Evolutionary conservation across 2,329 filamentous ascomycete genomes (phyloP), one percentile per base, ranked within the genome.

Genomic region (Scopulariopsis brevicaulis): DNA sequence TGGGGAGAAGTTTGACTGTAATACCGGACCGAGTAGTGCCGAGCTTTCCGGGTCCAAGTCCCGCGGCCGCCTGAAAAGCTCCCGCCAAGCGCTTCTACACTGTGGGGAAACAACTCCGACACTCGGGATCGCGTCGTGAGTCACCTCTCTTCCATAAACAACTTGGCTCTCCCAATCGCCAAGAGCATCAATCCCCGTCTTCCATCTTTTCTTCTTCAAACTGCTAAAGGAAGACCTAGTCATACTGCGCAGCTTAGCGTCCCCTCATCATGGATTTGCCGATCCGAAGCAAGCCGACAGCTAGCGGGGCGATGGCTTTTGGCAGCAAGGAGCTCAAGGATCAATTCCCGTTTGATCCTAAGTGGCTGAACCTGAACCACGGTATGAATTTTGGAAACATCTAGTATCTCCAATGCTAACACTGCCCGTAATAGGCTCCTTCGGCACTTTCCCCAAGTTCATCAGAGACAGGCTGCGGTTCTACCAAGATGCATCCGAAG

Each of bases 331-430:
- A 50, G 24, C 22, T 50, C 4, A 50, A 22, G 22, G 46, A 50
- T 8, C 46, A 88, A 43, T 94, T 93, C 67, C 71, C 83, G n/a
- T 82, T 92, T 60, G 81, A 84, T 54, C 76, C 81, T 0, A 74
- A 75, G n/a, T 90, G 83, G 68, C 77, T 75, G 56, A 91, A 90
- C 66, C 73, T 95, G 57, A 95, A 95, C 69, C 87, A 95, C 67
- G 89, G 88, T 89, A 72, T 61, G 67, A 61, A 22, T 12, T 15
- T 20, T 35, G 40, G 24, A 59, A 55, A 40, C 32, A 8, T 12
- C 53, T 37, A 51, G n/a, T n/a, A n/a, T n/a, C n/a, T n/a, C n/a
- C n/a, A n/a, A n/a, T 8, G 28, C 28, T 32, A 35, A 10, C 55
- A 5, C 12, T 20, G 15, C 40, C n/a, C 3, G n/a, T 46, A 32